Conservation (phyloP, 495 filamentous ascomycete species). For the Penicillium silybi region DNA sequence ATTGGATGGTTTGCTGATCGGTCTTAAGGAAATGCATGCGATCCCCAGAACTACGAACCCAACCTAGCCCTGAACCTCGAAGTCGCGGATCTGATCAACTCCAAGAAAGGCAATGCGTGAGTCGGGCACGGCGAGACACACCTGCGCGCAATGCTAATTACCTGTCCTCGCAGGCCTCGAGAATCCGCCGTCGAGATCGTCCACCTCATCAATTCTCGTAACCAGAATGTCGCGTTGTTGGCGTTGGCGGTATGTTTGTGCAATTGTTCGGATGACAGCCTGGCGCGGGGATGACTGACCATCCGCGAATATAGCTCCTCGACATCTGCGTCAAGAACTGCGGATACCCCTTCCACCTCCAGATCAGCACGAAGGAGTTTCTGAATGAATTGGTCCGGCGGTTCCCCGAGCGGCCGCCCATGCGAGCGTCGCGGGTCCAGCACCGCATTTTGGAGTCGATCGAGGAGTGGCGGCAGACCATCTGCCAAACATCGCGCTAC, state of each 20-base stretch:
- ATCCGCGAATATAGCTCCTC: slow-evolving; percentile 57
- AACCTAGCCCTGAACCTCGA: slow-evolving; percentile 95
- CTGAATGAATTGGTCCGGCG: slow-evolving; percentile 95
- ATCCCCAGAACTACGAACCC: slow-evolving; percentile 93
- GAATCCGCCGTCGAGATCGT: slow-evolving; percentile 95
- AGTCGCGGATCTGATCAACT: slow-evolving; percentile 93
- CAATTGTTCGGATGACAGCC: slow-evolving; percentile 12
- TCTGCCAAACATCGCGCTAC: slow-evolving; percentile 95
- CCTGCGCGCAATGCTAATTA: slow-evolving; percentile 11
- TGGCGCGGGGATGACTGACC: slow-evolving; percentile 24
- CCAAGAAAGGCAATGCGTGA: slow-evolving; percentile 93
- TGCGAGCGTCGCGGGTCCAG: slow-evolving; percentile 82
- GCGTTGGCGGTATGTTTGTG: slow-evolving; percentile 61
- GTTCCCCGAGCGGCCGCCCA: slow-evolving; percentile 89
- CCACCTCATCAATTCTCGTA: slow-evolving; percentile 90
- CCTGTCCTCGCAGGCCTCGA: slow-evolving; percentile 56
- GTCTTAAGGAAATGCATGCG: slow-evolving; percentile 75
- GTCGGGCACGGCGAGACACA: slow-evolving; percentile 20
- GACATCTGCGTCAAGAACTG: slow-evolving; percentile 99
- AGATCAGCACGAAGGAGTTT: slow-evolving; percentile 98
- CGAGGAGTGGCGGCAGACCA: slow-evolving; percentile 97
- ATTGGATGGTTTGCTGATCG: slow-evolving; percentile 2
- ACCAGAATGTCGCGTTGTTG: slow-evolving; percentile 87
- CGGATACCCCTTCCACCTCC: slow-evolving; percentile 97
- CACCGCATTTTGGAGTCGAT: slow-evolving; percentile 91